Evolutionary conservation across 192 early-diverging fungal genomes (phyloP).

Genomic region (Podila epigama): DNA sequence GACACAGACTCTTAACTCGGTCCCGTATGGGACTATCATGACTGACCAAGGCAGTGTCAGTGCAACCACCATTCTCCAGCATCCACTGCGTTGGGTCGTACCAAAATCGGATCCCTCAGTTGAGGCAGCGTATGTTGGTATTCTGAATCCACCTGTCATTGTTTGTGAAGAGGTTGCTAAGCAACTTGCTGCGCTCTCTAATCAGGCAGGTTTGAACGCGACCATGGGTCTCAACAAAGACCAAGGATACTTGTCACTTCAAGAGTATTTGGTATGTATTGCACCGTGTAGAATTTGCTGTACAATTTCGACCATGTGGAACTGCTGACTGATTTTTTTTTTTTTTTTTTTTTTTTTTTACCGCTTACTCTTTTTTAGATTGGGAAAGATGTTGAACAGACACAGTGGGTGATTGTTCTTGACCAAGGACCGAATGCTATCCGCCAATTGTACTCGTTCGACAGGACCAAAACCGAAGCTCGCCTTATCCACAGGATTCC

Average conservation of each 20-base stretch:
- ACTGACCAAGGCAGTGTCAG: constrained; percentile 41
- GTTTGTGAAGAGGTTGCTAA: constrained; percentile 44
- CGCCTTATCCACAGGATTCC: constrained; percentile 36
- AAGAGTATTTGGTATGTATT: constrained; percentile 27
- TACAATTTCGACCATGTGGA: not conserved
- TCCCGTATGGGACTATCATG: constrained; percentile 42
- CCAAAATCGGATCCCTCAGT: constrained; percentile 16
- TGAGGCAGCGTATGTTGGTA: constrained; percentile 38
- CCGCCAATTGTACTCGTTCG: constrained; percentile 37
- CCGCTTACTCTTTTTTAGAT: not conserved
- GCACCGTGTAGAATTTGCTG: not conserved
- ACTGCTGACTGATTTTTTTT: not conserved
- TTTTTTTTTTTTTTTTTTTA: not conserved
- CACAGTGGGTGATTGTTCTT: constrained; percentile 31
- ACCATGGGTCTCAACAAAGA: constrained; percentile 39
- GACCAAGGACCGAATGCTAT: constrained; percentile 28
- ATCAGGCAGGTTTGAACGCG: constrained; percentile 37
- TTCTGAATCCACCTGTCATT: constrained; percentile 43
- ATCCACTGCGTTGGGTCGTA: constrained; percentile 31
- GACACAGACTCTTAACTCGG: constrained; percentile 9
- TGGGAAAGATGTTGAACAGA: constrained; percentile 19
- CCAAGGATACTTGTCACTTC: constrained; percentile 32
- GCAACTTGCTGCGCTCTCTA: constrained; percentile 34
- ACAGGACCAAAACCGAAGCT: constrained; percentile 39
- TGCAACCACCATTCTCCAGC: constrained; percentile 27